Conservation (phyloP, 257 asterid species). For the Ocimum tenuiflorum region DNA sequence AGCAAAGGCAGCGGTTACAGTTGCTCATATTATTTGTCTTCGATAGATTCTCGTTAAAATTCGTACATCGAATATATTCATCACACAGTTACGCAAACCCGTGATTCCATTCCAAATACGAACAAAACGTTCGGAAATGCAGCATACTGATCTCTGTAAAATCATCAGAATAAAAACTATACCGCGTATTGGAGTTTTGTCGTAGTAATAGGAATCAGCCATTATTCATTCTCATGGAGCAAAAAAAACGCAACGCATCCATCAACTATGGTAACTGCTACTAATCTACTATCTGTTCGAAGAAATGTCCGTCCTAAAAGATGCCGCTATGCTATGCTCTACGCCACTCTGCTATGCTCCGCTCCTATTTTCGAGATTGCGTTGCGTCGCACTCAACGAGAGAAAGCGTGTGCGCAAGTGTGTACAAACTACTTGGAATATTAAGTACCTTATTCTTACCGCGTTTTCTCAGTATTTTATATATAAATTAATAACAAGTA, state of each 20-base stretch:
- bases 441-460: too few species aligned
- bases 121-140: not conserved
- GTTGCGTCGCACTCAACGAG: not conserved
- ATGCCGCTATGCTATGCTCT: not conserved
- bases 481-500: too few species aligned
- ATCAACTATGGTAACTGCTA: not conserved
- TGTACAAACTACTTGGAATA: too few species aligned
- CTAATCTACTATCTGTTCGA: conserved; percentile 10
- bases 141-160: not conserved
- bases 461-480: too few species aligned
- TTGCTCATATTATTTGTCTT: not conserved
- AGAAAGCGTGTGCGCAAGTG: not conserved
- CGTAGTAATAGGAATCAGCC: conserved; percentile 15
- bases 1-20: not conserved
- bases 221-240: not conserved
- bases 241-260: not conserved
- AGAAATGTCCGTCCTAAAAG: not conserved
- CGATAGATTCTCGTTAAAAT: not conserved
- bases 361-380: not conserved
- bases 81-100: not conserved
- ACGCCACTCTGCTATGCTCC: not conserved
- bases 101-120: not conserved
- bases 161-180: not conserved
- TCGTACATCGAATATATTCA: not conserved
- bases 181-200: conserved; percentile 30